Evolutionary conservation across 1,284 basidiomycete species (phyloP), one percentile per base, ranked within the genome.

Genomic region (Ustilago shanxiensis): DNA sequence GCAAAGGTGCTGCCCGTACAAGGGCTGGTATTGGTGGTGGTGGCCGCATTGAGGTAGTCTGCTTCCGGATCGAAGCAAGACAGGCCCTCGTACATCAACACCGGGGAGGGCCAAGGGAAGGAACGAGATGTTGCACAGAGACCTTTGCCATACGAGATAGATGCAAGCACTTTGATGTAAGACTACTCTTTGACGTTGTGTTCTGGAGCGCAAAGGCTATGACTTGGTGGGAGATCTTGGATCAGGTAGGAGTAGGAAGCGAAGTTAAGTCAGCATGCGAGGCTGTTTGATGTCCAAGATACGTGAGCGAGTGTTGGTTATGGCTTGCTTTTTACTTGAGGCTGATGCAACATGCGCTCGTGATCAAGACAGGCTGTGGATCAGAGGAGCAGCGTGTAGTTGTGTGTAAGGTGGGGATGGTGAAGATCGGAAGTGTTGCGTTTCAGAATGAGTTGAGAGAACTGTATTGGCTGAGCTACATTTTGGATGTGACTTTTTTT

Each of bases 1-100:
- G 70, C 60, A 47, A 39, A 26, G 51, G 14, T 14, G 33, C 55
- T 22, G 70, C 47, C 56, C 60, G 50, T 41, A 29, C 47, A 22
- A 63, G 64, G 53, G 60, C 58, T 49, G 47, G 13, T 66, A 63
- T 60, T 68, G 65, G 24, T 66, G 69, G 64, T 68, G 65, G 65
- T 58, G 61, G 71, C 65, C 71, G 44, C 71, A 72, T 72, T 44
- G 55, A 57, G 53, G 60, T 20, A 49, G 45, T 50, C 64, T 66
- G 37, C 49, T 60, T 50, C 35, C 3, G 58, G 37, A 28, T 60
- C 52, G 53, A 60, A 63, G 70, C 56, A 26, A 60, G 60, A 52
- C 63, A 16, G n/a, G 31, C 52, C 64, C 60, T 63, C 60, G 33
- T 29, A 51, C 64, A 51, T 55, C 35, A 60, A 29, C 51, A 60